Conservation (phyloP, 345 rosid species). For the Eucalyptus sp. region DNA sequence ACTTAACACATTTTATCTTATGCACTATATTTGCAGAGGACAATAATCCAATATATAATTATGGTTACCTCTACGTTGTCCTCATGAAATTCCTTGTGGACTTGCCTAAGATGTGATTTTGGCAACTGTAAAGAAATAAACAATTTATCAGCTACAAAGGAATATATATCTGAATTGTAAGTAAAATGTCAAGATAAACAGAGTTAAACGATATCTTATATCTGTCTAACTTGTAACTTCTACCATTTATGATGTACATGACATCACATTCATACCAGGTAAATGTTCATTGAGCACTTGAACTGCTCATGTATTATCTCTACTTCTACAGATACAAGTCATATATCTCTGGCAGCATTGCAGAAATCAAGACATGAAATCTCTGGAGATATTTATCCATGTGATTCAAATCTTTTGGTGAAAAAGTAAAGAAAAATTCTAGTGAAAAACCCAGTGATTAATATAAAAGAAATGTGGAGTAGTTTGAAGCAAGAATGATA, state of each 20-base stretch:
- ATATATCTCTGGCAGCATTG: background rate
- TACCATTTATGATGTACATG: background rate
- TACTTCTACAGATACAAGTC: background rate
- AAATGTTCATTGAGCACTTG: background rate
- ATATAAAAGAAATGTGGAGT: background rate
- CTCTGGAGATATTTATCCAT: background rate
- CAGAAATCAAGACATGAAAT: background rate
- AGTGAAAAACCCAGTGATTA: background rate
- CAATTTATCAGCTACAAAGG: background rate
- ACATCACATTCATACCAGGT: background rate
- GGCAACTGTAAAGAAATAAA: slow-evolving; percentile 42
- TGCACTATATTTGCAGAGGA: background rate
- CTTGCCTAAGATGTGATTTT: slow-evolving; percentile 57
- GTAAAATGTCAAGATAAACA: background rate
- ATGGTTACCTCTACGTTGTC: slow-evolving; percentile 48
- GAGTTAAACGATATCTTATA: background rate
- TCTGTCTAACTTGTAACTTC: background rate
- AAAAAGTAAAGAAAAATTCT: background rate
- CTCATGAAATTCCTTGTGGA: slow-evolving; percentile 75
- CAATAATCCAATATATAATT: background rate
- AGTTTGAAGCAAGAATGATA: background rate
- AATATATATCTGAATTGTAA: background rate
- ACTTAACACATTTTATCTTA: background rate
- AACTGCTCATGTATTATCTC: background rate
- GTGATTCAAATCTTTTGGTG: background rate